Evolutionary conservation across 768 basidiomycete genomes (phyloP).

Genomic region (Cystofilobasidium bisporidii): DNA sequence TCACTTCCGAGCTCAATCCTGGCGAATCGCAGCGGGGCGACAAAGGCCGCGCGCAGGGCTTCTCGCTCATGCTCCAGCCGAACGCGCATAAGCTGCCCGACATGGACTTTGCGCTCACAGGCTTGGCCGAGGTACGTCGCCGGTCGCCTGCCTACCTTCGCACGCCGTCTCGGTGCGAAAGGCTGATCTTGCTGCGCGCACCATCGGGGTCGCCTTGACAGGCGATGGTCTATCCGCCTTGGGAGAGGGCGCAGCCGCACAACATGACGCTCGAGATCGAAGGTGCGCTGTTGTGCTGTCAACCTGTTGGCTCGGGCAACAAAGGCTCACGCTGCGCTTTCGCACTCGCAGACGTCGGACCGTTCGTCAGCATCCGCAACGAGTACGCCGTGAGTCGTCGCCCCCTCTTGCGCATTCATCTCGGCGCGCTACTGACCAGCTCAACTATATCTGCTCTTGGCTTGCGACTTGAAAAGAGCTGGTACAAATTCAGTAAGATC

Average conservation of each 20-base stretch:
- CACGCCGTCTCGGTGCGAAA: no score
- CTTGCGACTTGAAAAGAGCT: no score
- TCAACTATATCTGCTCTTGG: no score
- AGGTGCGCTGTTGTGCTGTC: not conserved
- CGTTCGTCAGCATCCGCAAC: not conserved
- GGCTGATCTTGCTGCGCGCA: no score
- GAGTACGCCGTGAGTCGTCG: not conserved
- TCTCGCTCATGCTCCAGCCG: not conserved
- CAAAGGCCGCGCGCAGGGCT: slow-evolving; percentile 2
- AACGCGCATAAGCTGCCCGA: slow-evolving; percentile 7
- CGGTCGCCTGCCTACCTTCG: no score
- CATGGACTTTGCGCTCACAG: slow-evolving; percentile 15
- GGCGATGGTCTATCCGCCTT: not conserved
- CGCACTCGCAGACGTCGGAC: not conserved
- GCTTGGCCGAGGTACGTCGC: slow-evolving; percentile 14
- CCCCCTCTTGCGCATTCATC: no score
- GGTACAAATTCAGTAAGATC: slow-evolving; percentile 14
- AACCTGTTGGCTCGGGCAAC: no score
- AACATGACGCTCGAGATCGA: slow-evolving; percentile 1
- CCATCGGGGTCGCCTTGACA: no score
- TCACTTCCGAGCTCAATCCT: not conserved
- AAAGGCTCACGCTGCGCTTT: no score
- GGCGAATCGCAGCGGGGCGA: not conserved
- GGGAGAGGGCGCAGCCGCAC: not conserved
- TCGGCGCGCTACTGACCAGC: no score